A percentile compares a stretch with the other conserved stretches of the same genome.
These are phyloP conservation scores for Ottelia alismoides DNA, from an alignment of 106 monocot genomes.

Conservation along the genomic window DNA sequence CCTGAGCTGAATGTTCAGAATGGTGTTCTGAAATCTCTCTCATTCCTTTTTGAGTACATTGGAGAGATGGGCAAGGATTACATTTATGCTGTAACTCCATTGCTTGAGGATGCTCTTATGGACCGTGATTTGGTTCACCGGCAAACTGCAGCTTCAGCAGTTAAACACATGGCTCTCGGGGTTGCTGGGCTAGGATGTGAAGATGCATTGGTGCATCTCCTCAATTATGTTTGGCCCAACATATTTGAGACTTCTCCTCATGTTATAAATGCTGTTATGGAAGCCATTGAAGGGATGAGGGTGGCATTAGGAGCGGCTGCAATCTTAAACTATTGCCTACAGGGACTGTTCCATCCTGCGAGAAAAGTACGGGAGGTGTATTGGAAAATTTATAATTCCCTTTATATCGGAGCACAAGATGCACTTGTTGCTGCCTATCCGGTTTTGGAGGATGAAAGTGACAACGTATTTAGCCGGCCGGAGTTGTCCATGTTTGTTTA, in stretches of 20 bases:
- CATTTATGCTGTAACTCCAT: conserved; percentile 91
- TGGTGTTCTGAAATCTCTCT: conserved; percentile 92
- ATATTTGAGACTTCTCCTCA: conserved; percentile 95
- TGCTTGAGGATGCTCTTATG: conserved; percentile 95
- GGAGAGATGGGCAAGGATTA: conserved; percentile 99
- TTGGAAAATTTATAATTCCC: conserved; percentile 97
- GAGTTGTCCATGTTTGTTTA: conserved; percentile 71
- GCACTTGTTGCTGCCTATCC: conserved; percentile 92
- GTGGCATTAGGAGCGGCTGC: conserved; percentile 86
- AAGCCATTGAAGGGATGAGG: conserved; percentile 97
- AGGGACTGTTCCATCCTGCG: conserved; percentile 94
- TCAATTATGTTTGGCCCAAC: conserved; percentile 96
- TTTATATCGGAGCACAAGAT: conserved; percentile 94
- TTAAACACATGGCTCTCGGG: conserved; percentile 96
- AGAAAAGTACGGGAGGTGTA: conserved; percentile 96
- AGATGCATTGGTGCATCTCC: conserved; percentile 85
- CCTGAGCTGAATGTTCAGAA: conserved; percentile 94
- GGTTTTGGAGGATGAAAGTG: conserved; percentile 53
- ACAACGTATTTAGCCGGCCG: conserved; percentile 59
- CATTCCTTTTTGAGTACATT: conserved; percentile 97
- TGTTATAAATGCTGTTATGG: conserved; percentile 99
- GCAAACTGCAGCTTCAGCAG: conserved; percentile 97
- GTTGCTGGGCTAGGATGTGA: conserved; percentile 97
- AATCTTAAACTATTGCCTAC: conserved; percentile 87
- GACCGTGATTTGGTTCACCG: conserved; percentile 92